These are phyloP conservation scores for Eragrostis nindensis DNA, from an alignment of 176 grass and related monocot genomes.

Conservation along the genomic window DNA sequence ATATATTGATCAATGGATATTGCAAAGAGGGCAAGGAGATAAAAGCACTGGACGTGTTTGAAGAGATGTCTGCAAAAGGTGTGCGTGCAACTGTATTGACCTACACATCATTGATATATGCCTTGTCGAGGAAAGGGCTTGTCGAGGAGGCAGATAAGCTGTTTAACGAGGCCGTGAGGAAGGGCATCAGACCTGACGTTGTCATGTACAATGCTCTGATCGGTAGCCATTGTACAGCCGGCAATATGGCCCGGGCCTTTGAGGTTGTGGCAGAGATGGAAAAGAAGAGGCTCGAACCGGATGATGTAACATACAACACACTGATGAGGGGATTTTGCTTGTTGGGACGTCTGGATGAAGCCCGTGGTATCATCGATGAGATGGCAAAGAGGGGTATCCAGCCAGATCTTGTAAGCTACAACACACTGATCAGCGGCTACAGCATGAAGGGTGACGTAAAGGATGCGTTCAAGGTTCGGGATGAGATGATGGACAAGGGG, in stretches of 20 bases:
- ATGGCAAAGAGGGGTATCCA: constrained; percentile 72
- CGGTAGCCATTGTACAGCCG: constrained; percentile 46
- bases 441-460: constrained; percentile 76
- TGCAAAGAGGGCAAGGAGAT: constrained; percentile 67
- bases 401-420: constrained; percentile 76
- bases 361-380: constrained; percentile 51
- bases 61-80: constrained; percentile 53
- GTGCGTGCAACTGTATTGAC: constrained; percentile 54
- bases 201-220: constrained; percentile 83
- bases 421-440: constrained; percentile 68
- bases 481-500: constrained; percentile 68
- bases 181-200: constrained; percentile 58
- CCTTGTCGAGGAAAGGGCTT: constrained; percentile 57
- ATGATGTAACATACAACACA: constrained; percentile 72
- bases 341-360: constrained; percentile 61
- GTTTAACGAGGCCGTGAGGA: constrained; percentile 59
- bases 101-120: constrained; percentile 73
- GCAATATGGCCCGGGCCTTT: constrained; percentile 55
- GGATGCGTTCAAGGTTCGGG: constrained; percentile 62
- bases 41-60: constrained; percentile 59
- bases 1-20: constrained; percentile 79
- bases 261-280: constrained; percentile 65
- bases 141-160: constrained; percentile 45
- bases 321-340: constrained; percentile 69
- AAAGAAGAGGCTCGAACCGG: constrained; percentile 49